phyloP scores from a whole-genome alignment of 495 filamentous ascomycete genomes.

The Immersiella caudata region DNA sequence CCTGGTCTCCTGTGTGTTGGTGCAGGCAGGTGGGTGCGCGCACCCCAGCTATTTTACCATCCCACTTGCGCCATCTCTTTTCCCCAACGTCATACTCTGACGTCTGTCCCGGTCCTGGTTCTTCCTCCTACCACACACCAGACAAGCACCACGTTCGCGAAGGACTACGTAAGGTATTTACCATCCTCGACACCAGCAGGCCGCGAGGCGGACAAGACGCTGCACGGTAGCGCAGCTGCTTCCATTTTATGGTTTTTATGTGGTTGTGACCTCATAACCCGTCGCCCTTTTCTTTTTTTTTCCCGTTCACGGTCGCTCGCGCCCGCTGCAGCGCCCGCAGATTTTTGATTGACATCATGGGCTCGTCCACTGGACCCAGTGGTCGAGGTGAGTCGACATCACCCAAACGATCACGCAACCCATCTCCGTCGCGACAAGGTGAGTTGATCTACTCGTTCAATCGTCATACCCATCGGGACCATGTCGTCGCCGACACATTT shows the following conservation, averaged over 20 bases:
- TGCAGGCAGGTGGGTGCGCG: no score
- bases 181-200: slow-evolving; percentile 24
- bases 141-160: slow-evolving; percentile 26
- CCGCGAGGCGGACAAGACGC: slow-evolving; percentile 25
- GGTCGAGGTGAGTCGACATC: slow-evolving; percentile 43
- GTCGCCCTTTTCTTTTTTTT: slow-evolving; percentile 24
- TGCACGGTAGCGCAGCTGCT: slow-evolving; percentile 34
- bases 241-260: slow-evolving; percentile 30
- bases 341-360: slow-evolving; percentile 48
- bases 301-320: slow-evolving; percentile 19
- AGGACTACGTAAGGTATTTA: slow-evolving; percentile 34
- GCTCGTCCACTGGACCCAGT: slow-evolving; percentile 38
- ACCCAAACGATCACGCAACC: slow-evolving; percentile 39
- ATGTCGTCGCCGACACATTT: slow-evolving; percentile 32
- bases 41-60: slow-evolving; percentile 36
- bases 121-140: slow-evolving; percentile 33
- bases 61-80: slow-evolving; percentile 42
- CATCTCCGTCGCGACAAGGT: slow-evolving; percentile 41
- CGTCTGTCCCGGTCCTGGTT: slow-evolving; percentile 37
- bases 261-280: slow-evolving; percentile 40
- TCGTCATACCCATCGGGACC: slow-evolving; percentile 19
- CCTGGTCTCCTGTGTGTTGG: slow-evolving; percentile 12
- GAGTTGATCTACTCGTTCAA: slow-evolving; percentile 25
- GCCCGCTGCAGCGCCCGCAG: slow-evolving; percentile 36
- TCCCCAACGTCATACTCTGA: slow-evolving; percentile 47